phyloP scores from a whole-genome alignment of 768 basidiomycete species.

The Tricholoma hemisulphureum region DNA sequence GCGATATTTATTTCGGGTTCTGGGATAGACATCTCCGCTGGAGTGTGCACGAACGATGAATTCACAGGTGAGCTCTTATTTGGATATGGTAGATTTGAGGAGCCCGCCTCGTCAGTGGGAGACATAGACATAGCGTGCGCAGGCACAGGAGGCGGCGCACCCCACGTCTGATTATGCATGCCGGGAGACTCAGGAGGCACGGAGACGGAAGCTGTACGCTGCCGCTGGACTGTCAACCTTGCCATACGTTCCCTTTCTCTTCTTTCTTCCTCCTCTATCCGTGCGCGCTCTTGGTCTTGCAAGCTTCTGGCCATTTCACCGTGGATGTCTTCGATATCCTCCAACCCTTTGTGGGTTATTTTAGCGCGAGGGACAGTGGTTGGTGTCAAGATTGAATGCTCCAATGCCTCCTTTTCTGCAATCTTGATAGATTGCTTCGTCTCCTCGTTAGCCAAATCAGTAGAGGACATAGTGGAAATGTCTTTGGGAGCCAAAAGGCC shows the following conservation, averaged over 20 bases:
- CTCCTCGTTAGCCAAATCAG: constrained; percentile 87
- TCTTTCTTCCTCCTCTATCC: constrained; percentile 65
- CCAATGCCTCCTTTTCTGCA: constrained; percentile 79
- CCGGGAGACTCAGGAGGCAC: constrained; percentile 73
- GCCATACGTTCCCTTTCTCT: constrained; percentile 69
- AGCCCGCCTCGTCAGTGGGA: constrained; percentile 22
- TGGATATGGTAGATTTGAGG: constrained; percentile 29
- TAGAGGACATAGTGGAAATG: constrained; percentile 82
- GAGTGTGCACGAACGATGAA: constrained; percentile 15
- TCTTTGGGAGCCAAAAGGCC: constrained; percentile 65
- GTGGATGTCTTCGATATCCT: constrained; percentile 82
- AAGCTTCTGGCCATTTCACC: constrained; percentile 36
- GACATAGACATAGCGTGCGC: constrained; percentile 40
- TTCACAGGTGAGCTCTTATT: constrained; percentile 10
- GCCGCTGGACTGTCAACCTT: constrained; percentile 50
- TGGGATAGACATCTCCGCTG: constrained; percentile 36
- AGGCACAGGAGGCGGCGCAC: constrained; percentile 58
- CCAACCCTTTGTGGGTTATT: constrained; percentile 90
- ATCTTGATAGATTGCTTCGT: constrained; percentile 78
- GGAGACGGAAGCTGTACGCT: constrained; percentile 57
- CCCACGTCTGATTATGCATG: constrained; percentile 53
- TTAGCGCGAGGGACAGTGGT: constrained; percentile 67
- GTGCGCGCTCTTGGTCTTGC: constrained; percentile 57
- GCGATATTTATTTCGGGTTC: constrained; percentile 72
- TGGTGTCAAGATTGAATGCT: constrained; percentile 81